phyloP scores from a whole-genome alignment of 2,329 filamentous ascomycete species.

The Lachnellula arida region DNA sequence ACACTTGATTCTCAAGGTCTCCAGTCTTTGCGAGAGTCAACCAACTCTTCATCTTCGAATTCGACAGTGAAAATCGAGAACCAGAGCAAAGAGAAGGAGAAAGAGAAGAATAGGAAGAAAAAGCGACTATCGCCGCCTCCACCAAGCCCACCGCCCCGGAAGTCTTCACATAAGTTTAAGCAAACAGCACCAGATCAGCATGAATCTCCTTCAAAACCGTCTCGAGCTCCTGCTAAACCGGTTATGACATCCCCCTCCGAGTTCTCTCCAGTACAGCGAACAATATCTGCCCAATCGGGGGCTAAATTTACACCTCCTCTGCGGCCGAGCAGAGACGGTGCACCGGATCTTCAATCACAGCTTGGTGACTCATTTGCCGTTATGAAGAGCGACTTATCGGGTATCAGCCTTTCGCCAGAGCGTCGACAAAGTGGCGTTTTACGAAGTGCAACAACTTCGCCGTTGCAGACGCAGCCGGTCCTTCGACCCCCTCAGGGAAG shows the following conservation, averaged over 20 bases:
- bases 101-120: slow-evolving; percentile 37
- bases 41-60: slow-evolving; percentile 67
- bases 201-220: slow-evolving; percentile 38
- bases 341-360: slow-evolving; percentile 55
- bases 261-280: slow-evolving; percentile 15
- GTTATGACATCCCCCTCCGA: slow-evolving; percentile 21
- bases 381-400: slow-evolving; percentile 56
- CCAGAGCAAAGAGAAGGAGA: slow-evolving; percentile 27
- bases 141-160: slow-evolving; percentile 58
- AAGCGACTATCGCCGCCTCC: slow-evolving; percentile 45
- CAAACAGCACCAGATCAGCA: slow-evolving; percentile 34
- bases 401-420: slow-evolving; percentile 21
- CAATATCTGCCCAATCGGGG: slow-evolving; percentile 6
- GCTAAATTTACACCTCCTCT: slow-evolving; percentile 39
- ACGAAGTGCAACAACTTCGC: slow-evolving; percentile 14
- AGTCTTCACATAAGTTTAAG: slow-evolving; percentile 54
- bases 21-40: slow-evolving; percentile 62
- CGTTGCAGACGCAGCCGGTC: slow-evolving; percentile 26
- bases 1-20: slow-evolving; percentile 52
- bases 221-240: slow-evolving; percentile 30
- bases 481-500: slow-evolving; percentile 33
- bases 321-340: slow-evolving; percentile 65
- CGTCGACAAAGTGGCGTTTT: slow-evolving; percentile 23
- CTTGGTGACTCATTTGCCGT: slow-evolving; percentile 47
- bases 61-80: slow-evolving; percentile 58